phyloP scores from a whole-genome alignment of 108 stramenopile species.

The Nitzschia palea region DNA sequence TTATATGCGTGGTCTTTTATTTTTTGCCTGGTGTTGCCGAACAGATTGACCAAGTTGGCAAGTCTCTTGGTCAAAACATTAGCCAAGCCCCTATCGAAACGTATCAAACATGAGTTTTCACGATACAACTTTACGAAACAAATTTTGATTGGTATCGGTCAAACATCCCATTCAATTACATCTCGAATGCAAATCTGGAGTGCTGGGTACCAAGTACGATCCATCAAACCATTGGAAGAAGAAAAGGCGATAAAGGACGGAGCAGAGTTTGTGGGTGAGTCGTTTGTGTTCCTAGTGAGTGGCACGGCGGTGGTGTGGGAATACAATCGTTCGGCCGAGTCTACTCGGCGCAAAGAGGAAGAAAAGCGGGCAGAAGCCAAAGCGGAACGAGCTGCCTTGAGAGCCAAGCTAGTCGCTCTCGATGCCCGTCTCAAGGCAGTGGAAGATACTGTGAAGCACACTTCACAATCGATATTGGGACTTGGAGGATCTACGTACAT shows the following conservation, averaged over 20 bases:
- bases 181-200: constrained; percentile 88
- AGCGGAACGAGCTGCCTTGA: constrained; percentile 43
- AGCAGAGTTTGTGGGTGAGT: constrained; percentile 82
- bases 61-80: constrained; percentile 43
- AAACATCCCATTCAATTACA: constrained; percentile 61
- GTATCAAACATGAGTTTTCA: constrained; percentile 62
- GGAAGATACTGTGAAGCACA: constrained; percentile 42
- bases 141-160: constrained; percentile 73
- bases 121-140: constrained; percentile 48
- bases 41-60: constrained; percentile 44
- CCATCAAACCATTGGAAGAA: constrained; percentile 67
- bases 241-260: constrained; percentile 69
- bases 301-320: constrained; percentile 60
- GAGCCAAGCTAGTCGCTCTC: constrained; percentile 66
- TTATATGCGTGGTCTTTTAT: neutral
- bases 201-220: constrained; percentile 73
- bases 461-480: constrained; percentile 34
- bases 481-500: constrained; percentile 35
- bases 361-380: constrained; percentile 46
- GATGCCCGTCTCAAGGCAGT: constrained; percentile 70
- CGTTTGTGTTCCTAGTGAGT: constrained; percentile 66
- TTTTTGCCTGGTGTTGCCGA: neutral
- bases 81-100: constrained; percentile 78
- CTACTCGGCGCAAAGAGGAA: constrained; percentile 54
- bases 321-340: constrained; percentile 67